phyloP scores from a whole-genome alignment of 2,329 filamentous ascomycete genomes.

The Microcyclospora tardicrescens region DNA sequence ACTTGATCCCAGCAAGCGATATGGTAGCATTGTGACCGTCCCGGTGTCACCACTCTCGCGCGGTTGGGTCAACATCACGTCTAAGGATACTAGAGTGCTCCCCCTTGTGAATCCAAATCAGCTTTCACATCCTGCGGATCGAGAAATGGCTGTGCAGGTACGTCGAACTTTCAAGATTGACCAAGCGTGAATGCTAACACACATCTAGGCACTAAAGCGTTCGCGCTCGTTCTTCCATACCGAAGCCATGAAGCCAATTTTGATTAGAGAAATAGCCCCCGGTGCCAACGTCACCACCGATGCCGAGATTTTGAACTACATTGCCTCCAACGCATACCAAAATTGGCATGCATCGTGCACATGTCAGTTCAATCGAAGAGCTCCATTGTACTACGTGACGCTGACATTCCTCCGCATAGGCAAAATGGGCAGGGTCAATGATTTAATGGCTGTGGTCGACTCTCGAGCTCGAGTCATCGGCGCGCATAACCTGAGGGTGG shows the following conservation, averaged over 20 bases:
- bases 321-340: not conserved
- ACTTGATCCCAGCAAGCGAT: not conserved
- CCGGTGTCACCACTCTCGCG: constrained; percentile 1
- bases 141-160: constrained; percentile 20
- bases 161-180: too few relatives aligned
- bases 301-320: constrained; percentile 4
- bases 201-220: constrained; percentile 21
- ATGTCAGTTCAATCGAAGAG: too few relatives aligned
- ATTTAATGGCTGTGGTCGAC: constrained; percentile 26
- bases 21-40: not conserved
- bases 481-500: constrained; percentile 25
- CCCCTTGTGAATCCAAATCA: not conserved
- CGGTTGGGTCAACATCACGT: constrained; percentile 1
- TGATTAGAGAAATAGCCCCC: too few relatives aligned
- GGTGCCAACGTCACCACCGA: constrained; percentile 8
- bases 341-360: constrained; percentile 5
- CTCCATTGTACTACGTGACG: too few relatives aligned
- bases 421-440: constrained; percentile 17
- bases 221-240: constrained; percentile 16
- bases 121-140: constrained; percentile 17
- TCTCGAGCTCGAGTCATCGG: constrained; percentile 25
- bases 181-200: too few relatives aligned
- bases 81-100: not conserved
- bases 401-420: too few relatives aligned
- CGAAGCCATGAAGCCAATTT: constrained; percentile 15